Percentiles rank a stretch among this genome's conserved stretches.
Evolutionary conservation across 2,329 filamentous ascomycete species (phyloP).

Genomic region (Aureobasidium namibiae): DNA sequence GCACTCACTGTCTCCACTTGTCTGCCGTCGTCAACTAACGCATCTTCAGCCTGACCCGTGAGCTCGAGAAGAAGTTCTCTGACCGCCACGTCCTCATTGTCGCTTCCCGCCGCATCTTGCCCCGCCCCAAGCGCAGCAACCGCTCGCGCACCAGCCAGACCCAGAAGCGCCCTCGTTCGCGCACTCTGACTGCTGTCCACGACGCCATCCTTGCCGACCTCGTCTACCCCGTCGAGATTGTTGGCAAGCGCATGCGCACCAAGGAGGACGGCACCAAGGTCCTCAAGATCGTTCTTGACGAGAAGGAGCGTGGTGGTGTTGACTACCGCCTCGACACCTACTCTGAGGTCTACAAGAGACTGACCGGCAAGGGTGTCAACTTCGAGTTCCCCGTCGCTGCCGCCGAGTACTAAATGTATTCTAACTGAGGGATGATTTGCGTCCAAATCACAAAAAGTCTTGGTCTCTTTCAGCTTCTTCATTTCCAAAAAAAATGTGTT

Average conservation of each 20-base stretch:
- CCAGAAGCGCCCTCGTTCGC: constrained; percentile 97
- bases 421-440: constrained; percentile 11
- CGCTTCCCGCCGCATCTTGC: constrained; percentile 95
- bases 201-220: constrained; percentile 96
- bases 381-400: constrained; percentile 95
- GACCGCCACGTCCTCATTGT: constrained; percentile 99
- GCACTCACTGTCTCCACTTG: constrained; percentile 26
- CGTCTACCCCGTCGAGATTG: constrained; percentile 99
- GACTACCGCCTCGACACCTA: constrained; percentile 99
- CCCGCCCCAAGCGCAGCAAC: constrained; percentile 96
- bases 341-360: constrained; percentile 96
- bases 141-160: constrained; percentile 92
- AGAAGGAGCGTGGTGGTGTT: constrained; percentile 99
- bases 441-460: constrained; percentile 11
- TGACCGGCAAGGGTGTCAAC: constrained; percentile 91
- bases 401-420: constrained; percentile 65
- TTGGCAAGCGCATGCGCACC: constrained; percentile 97
- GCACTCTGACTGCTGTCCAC: constrained; percentile 97
- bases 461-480: constrained; percentile 5
- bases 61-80: constrained; percentile 99
- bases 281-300: constrained; percentile 97
- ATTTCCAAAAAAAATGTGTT: constrained; percentile 11
- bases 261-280: constrained; percentile 98
- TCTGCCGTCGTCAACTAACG: constrained; percentile 14
- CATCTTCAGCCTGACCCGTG: constrained; percentile 75